Conservation (phyloP, 768 basidiomycete species). For the Xerocomellus dryophilus region DNA sequence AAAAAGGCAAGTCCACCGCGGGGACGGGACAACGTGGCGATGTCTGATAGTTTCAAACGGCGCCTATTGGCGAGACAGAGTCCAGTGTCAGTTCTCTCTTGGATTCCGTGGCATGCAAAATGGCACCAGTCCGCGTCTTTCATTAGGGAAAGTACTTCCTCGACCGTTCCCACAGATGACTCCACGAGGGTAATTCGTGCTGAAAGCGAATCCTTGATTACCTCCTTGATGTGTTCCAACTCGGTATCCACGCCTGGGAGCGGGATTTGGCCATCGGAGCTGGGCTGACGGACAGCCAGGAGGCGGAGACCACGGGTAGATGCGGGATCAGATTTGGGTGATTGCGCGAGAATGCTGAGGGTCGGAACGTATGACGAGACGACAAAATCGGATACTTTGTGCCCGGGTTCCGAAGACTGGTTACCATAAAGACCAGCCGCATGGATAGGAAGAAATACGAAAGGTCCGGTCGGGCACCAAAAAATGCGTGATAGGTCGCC, state of each 20-base stretch:
- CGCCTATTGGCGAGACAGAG: slow-evolving; percentile 14
- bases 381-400: too few species aligned
- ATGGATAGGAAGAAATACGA: too few species aligned
- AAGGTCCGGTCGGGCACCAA: too few species aligned
- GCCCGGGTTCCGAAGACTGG: too few species aligned
- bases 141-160: neutral
- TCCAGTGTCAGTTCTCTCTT: slow-evolving; percentile 18
- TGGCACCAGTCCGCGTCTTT: slow-evolving; percentile 17
- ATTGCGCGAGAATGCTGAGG: too few species aligned
- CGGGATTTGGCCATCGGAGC: slow-evolving; percentile 1
- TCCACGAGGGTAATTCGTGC: neutral
- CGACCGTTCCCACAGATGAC: neutral
- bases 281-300: slow-evolving; percentile 9
- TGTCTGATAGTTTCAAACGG: neutral
- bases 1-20: slow-evolving; percentile 39
- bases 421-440: too few species aligned
- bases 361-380: too few species aligned
- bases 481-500: too few species aligned
- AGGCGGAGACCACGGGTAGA: neutral
- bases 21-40: neutral
- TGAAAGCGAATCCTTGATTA: too few species aligned
- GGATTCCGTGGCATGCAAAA: slow-evolving; percentile 31
- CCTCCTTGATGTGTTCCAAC: slow-evolving; percentile 19
- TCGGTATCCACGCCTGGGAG: slow-evolving; percentile 7
- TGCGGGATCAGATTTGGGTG: too few species aligned